These are phyloP conservation scores for Nissolia schottii DNA, from an alignment of 306 rosid genomes.

Conservation along the genomic window DNA sequence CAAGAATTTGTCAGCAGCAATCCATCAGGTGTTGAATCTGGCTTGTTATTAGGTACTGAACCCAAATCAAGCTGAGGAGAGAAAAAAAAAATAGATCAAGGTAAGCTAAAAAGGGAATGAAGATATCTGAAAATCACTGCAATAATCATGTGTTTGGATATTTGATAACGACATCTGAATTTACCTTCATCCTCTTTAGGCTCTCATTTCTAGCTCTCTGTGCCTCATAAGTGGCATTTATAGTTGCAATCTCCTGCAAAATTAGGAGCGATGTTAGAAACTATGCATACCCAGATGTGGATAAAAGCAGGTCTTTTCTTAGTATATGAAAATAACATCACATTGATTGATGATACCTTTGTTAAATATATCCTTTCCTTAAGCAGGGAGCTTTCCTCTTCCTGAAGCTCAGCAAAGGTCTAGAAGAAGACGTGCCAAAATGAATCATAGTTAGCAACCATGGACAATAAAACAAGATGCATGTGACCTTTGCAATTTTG, in stretches of 20 bases:
- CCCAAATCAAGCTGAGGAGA: slow-evolving; percentile 56
- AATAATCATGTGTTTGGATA: background rate
- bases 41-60: slow-evolving; percentile 30
- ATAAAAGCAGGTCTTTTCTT: background rate
- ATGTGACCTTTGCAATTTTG: background rate
- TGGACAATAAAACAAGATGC: no score
- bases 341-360: slow-evolving; percentile 42
- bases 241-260: slow-evolving; percentile 58
- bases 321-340: background rate
- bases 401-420: slow-evolving; percentile 77
- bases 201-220: slow-evolving; percentile 58
- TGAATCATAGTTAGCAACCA: slow-evolving; percentile 2
- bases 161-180: background rate
- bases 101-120: background rate
- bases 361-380: slow-evolving; percentile 50
- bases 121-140: background rate
- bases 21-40: slow-evolving; percentile 17
- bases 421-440: slow-evolving; percentile 21
- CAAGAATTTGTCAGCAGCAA: slow-evolving; percentile 15
- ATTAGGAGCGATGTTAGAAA: background rate
- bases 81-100: background rate
- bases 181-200: slow-evolving; percentile 82
- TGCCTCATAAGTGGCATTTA: slow-evolving; percentile 43
- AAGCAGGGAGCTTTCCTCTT: slow-evolving; percentile 72
- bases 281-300: background rate